phyloP scores from a whole-genome alignment of 805 yeast species.

The Metahyphopichia silvanorum region DNA sequence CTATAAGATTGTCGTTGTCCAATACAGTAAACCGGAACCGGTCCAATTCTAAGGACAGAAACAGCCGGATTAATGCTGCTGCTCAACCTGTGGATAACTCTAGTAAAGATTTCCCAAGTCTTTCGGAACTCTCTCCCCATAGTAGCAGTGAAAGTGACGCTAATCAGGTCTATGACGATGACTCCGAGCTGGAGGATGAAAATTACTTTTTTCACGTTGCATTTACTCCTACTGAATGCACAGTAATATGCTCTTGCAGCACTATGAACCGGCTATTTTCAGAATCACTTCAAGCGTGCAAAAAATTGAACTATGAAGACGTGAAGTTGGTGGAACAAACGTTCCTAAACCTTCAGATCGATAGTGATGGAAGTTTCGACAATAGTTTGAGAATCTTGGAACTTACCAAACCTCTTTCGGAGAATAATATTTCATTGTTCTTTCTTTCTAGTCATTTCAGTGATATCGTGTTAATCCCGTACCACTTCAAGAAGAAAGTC shows the following conservation, averaged over 20 bases:
- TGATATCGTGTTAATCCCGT: constrained; percentile 61
- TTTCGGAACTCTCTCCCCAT: background rate
- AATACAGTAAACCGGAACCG: too few species aligned
- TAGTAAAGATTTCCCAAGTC: constrained; percentile 17
- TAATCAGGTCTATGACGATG: constrained; percentile 3
- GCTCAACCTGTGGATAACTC: constrained; percentile 22
- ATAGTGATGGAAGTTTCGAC: constrained; percentile 55
- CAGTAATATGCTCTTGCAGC: constrained; percentile 49
- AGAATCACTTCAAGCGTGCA: constrained; percentile 34
- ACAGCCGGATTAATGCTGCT: too few species aligned
- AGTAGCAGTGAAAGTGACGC: constrained; percentile 6
- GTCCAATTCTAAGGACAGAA: background rate
- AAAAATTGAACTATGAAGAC: constrained; percentile 26
- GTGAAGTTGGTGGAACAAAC: constrained; percentile 40
- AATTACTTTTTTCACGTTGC: constrained; percentile 57
- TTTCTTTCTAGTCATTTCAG: constrained; percentile 62
- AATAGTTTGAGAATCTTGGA: constrained; percentile 51
- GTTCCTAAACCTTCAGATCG: constrained; percentile 55
- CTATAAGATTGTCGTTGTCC: too few species aligned
- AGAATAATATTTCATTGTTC: constrained; percentile 54
- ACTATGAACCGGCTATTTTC: constrained; percentile 37
- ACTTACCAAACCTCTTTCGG: constrained; percentile 56
- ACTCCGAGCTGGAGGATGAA: constrained; percentile 28
- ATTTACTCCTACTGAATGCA: constrained; percentile 60
- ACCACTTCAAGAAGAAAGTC: constrained; percentile 40